Evolutionary conservation across 148 eudicot genomes (phyloP), one percentile per base, ranked within the genome.

Genomic region (Cornus controversa): DNA sequence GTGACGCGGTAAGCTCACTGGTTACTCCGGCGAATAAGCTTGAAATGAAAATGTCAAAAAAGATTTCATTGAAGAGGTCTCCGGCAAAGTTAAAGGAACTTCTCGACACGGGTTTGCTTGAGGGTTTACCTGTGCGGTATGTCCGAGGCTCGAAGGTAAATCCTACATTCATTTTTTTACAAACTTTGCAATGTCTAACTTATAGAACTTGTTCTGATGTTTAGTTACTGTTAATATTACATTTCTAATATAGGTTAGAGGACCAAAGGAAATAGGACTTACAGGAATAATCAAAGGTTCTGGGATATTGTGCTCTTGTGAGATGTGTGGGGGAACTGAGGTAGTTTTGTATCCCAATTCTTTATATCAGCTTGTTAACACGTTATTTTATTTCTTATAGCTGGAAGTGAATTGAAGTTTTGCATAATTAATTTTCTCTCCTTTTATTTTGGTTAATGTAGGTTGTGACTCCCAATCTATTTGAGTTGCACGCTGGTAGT

Each of bases 401-500:
- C 66, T 68, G 29, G 8, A 25, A 14, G 66, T 79, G 42, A 60
- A 63, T 66, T 54, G 10, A 10, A 58, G 10, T 22, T 24, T 36
- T 84, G 62, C 65, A 28, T 75, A 27, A 34, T 14, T 71, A 14
- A 18, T 22, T 60, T 18, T 1, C 24, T 60, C 4, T 31, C 1
- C 1, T 60, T 60, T 20, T 60, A 22, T 29, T 71, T 53, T 82
- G 77, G 69, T 60, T 36, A 28, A 67, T 85, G 80, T 81, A 96
- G 99, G 89, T 89, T 78, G 87, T 93, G 28, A 78, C 85, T 2
- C 93, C 98, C 28, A 88, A 74, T 81, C 82, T 77, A 62, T 96
- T 90, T 73, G 99, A 93, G 80, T 14, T 90, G 78, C 99, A 96
- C 75, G 98, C 99, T 5, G 85, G 87, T 60, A 93, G 98, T 87